A percentile compares a stretch with the other conserved stretches of the same genome.
Conservation (phyloP, 495 filamentous ascomycete genomes). For the Talaromyces borbonicus region DNA sequence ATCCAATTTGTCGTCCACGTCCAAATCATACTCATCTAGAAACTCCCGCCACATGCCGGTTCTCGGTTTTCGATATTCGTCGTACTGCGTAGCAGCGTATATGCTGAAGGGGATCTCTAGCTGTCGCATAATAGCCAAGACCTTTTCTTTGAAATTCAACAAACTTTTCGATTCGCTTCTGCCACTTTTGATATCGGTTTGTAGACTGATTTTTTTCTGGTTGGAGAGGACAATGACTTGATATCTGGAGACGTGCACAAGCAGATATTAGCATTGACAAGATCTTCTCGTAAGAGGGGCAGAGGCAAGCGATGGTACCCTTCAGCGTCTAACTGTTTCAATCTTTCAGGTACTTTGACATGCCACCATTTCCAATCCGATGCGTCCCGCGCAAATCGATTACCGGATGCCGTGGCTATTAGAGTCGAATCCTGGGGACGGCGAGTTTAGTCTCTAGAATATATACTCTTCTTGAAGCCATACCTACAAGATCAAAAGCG, state of each 20-base stretch:
- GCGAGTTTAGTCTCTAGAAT: background rate
- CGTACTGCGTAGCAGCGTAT: constrained; percentile 75
- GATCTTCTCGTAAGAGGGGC: background rate
- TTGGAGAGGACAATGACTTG: constrained; percentile 76
- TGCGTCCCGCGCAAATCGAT: constrained; percentile 57
- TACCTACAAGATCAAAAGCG: constrained; percentile 78
- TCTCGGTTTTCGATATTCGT: constrained; percentile 78
- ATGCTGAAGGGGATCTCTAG: constrained; percentile 70
- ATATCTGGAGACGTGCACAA: constrained; percentile 46
- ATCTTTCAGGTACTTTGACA: constrained; percentile 48
- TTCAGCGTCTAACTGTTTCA: constrained; percentile 58
- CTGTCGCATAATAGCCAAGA: constrained; percentile 53
- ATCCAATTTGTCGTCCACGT: constrained; percentile 51
- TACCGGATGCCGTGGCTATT: constrained; percentile 70
- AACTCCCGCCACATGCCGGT: constrained; percentile 85
- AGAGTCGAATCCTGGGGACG: constrained; percentile 70
- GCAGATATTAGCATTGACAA: background rate
- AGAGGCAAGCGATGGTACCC: too few relatives aligned
- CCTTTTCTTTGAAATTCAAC: constrained; percentile 68
- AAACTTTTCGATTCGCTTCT: constrained; percentile 55
- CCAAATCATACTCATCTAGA: constrained; percentile 60
- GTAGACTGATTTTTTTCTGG: constrained; percentile 69
- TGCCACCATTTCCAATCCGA: constrained; percentile 97
- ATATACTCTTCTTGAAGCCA: background rate
- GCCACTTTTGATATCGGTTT: constrained; percentile 58